Evolutionary conservation across 257 asterid genomes (phyloP), one percentile per base, ranked within the genome.

Genomic region (Asclepias syriaca): DNA sequence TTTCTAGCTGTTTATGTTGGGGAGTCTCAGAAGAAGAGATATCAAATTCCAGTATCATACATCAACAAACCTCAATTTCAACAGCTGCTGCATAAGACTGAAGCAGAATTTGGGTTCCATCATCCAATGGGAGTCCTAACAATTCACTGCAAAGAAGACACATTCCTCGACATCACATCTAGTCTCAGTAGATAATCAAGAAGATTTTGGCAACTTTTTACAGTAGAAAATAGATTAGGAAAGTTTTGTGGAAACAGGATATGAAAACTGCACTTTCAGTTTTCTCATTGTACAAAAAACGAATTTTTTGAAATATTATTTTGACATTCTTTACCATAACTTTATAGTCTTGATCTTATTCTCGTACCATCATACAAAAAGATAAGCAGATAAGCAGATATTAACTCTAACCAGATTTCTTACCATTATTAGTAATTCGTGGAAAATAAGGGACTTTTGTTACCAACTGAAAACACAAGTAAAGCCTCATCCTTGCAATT

Each of bases 101-200:
- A 79, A 46, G 74, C 75, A 66, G 86, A 82, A 77, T 79, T 74
- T 39, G 84, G 86, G 6, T 83, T 74, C 61, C 69, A 80, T 61
- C 82, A 83, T 66, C 74, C 80, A 24, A 80, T 74, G 77, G 81
- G 82, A 8, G 85, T 77, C 24, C 76, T 80, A 10, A 78, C 78
- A 13, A 66, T 78, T 71, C 80, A 77, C 12, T 83, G 83, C 65
- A 11, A 61, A 10, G 82, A 81, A 32, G 87, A 83, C 13, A 34
- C 57, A 11, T 83, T 83, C 67, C 69, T 75, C 27, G 37, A 80
- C 67, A 63, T 83, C 13, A 77, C 72, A 10, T 82, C 79, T 58
- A 46, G 49, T 7, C 51, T 78, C 68, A 5, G 46, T 49, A 56
- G 68, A 21, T 34, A 54, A 19, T 18, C 45, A 18, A 16, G 49